phyloP scores from a whole-genome alignment of 1,139 yeast genomes.

The Kurtzmaniella quercitrusa region DNA sequence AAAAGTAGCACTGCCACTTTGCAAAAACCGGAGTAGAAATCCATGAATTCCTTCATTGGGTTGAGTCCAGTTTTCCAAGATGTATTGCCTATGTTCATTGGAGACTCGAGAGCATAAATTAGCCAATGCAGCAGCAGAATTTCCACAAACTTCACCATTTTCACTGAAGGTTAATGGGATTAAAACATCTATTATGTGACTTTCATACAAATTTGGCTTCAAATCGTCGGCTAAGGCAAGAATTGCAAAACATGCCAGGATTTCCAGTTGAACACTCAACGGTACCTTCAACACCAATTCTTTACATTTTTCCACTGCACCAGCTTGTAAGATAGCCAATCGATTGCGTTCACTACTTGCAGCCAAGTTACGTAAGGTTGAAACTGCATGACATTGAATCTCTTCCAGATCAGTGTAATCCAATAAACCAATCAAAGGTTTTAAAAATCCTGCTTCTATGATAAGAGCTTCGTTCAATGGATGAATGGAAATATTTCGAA shows the following conservation, averaged over 20 bases:
- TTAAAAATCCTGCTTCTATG: constrained; percentile 91
- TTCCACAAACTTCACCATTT: constrained; percentile 96
- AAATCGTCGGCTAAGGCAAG: constrained; percentile 94
- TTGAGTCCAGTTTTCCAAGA: constrained; percentile 71
- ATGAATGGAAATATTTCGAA: constrained; percentile 92
- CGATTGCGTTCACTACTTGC: constrained; percentile 93
- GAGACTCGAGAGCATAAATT: constrained; percentile 85
- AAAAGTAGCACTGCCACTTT: constrained; percentile 88
- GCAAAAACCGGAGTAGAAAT: constrained; percentile 74
- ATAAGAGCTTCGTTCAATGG: constrained; percentile 93
- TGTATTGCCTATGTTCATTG: constrained; percentile 68
- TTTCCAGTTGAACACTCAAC: constrained; percentile 88
- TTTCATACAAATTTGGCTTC: constrained; percentile 76
- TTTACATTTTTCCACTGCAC: constrained; percentile 91
- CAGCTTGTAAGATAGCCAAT: constrained; percentile 87
- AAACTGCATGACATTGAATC: constrained; percentile 96
- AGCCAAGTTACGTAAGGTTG: constrained; percentile 91
- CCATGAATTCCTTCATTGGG: constrained; percentile 87
- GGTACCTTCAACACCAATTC: constrained; percentile 83
- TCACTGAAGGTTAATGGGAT: constrained; percentile 86
- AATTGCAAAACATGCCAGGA: constrained; percentile 95
- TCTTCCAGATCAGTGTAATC: constrained; percentile 89
- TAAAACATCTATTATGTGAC: constrained; percentile 82
- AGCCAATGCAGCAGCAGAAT: constrained; percentile 97
- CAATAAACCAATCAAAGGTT: constrained; percentile 80